Evolutionary conservation across 2,329 filamentous ascomycete genomes (phyloP), one percentile per base, ranked within the genome.

Genomic region (Colletotrichum sp.): DNA sequence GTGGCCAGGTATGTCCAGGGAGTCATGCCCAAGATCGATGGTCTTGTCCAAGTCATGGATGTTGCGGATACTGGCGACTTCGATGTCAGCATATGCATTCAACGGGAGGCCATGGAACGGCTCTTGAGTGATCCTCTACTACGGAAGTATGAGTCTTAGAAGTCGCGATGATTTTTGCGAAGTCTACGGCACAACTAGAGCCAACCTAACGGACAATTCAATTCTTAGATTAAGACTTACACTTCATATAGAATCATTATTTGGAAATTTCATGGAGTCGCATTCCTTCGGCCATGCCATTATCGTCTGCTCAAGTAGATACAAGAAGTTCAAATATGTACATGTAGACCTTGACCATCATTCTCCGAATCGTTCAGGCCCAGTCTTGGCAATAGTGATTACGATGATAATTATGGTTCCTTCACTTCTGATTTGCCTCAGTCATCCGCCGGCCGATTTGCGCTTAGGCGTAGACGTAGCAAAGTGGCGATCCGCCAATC

Each of bases 11-110:
- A 86, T 76, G 85, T 88, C 16, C 84, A 88, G 43, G 82, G 82
- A 2, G 79, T 85, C 3, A 87, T 89, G 86, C 84, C 85, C 0
- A 80, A 78, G 26, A 78, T 84, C 74, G 87, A 89, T 78, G 87
- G 87, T 0, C 75, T 86, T 9, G 74, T 88, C 34, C 85, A 87
- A 68, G 78, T 88, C 10, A 83, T 86, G 79, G 86, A 88, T 13
- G 34, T 80, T 18, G 78, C 71, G 9, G 79, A 79, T 3, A 80
- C 80, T 34, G 84, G 83, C 1, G 82, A 79, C 30, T 79, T 85
- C 16, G 84, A 86, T 74, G 79, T 85, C 4, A 81, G 79, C 57
- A 39, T 86, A 1, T 84, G 82, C 76, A 74, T 86, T 26, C 81
- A 84, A 59, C 76, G 73, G 39, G 78, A 78, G 36, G 80, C 81